These are phyloP conservation scores for Colletotrichum endophyticum DNA, from an alignment of 2,329 filamentous ascomycete genomes.

Conservation along the genomic window DNA sequence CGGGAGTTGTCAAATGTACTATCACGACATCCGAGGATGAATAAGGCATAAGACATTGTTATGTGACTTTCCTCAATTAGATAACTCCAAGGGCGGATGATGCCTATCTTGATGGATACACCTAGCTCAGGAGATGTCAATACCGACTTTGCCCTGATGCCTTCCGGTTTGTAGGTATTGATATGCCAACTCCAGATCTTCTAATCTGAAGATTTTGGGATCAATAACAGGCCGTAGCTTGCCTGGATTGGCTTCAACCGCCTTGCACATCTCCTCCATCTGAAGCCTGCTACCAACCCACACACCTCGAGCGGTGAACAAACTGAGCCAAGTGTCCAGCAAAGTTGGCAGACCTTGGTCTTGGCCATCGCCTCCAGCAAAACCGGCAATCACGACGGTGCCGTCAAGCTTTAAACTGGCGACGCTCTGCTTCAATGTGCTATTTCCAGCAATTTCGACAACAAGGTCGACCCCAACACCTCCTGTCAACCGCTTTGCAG, in stretches of 20 bases:
- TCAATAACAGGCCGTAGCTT: conserved; percentile 47
- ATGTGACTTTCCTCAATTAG: neutral
- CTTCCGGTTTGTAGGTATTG: conserved; percentile 37
- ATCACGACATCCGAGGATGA: neutral
- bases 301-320: conserved; percentile 50
- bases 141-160: conserved; percentile 43
- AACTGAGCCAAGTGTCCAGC: conserved; percentile 33
- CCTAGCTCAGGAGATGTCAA: conserved; percentile 44
- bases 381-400: conserved; percentile 40
- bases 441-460: conserved; percentile 47
- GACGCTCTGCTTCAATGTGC: conserved; percentile 42
- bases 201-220: conserved; percentile 46
- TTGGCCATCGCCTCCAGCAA: conserved; percentile 29
- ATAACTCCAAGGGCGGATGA: neutral
- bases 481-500: conserved; percentile 38
- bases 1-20: neutral
- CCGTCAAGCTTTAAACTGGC: conserved; percentile 45
- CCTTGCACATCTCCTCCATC: conserved; percentile 53
- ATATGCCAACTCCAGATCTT: conserved; percentile 48
- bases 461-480: conserved; percentile 44
- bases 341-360: conserved; percentile 28
- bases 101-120: neutral
- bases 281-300: conserved; percentile 49
- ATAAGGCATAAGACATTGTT: neutral
- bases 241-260: conserved; percentile 51